These are phyloP conservation scores for Penicillium sp. DNA, from an alignment of 2,329 filamentous ascomycete genomes.

Conservation along the genomic window DNA sequence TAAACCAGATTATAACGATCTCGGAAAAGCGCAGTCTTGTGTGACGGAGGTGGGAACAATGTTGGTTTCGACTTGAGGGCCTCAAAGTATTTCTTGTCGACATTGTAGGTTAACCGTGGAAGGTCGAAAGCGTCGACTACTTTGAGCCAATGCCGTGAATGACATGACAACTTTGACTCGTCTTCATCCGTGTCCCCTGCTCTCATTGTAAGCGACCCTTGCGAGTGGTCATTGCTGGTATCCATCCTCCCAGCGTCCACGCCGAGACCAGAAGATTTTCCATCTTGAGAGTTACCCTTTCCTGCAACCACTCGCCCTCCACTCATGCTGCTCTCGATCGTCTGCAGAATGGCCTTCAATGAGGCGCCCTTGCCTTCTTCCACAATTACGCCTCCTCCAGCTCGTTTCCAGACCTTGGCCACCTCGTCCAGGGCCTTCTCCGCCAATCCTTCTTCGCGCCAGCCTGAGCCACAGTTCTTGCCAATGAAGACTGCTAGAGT, in stretches of 20 bases:
- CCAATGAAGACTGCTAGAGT: conserved; percentile 88
- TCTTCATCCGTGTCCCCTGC: conserved; percentile 58
- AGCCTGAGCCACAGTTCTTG: conserved; percentile 90
- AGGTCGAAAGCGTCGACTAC: conserved; percentile 84
- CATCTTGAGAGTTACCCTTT: conserved; percentile 52
- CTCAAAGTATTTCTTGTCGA: conserved; percentile 85
- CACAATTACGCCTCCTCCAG: conserved; percentile 86
- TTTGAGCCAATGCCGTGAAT: conserved; percentile 81
- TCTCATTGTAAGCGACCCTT: conserved; percentile 19
- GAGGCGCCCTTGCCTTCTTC: conserved; percentile 70
- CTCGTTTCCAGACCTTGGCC: conserved; percentile 87
- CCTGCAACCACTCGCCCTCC: conserved; percentile 63
- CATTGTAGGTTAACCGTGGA: conserved; percentile 59
- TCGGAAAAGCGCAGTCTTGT: conserved; percentile 84
- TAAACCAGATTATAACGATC: conserved; percentile 92
- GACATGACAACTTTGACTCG: conserved; percentile 64
- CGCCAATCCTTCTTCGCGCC: conserved; percentile 91
- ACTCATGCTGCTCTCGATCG: conserved; percentile 83
- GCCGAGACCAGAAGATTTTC: conserved; percentile 42
- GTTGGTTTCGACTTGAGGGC: conserved; percentile 68
- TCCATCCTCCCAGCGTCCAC: conserved; percentile 46
- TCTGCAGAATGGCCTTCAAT: conserved; percentile 80
- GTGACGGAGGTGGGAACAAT: conserved; percentile 73
- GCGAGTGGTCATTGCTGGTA: conserved; percentile 55
- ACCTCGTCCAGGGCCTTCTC: conserved; percentile 92